phyloP scores from a whole-genome alignment of 345 rosid genomes.

The Eucalyptus viminalis region DNA sequence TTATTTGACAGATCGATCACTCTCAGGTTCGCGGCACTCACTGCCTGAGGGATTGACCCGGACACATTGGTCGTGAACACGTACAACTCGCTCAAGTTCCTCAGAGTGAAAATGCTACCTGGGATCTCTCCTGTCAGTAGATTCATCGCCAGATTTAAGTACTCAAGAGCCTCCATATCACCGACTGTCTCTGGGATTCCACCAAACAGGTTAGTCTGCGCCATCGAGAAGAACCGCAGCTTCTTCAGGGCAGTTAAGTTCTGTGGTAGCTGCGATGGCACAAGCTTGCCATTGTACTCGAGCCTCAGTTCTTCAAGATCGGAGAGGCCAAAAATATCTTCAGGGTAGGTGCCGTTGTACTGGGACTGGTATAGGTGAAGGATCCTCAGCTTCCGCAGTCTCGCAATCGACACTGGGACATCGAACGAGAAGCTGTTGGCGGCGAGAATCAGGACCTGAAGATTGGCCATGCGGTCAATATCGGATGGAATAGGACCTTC shows the following conservation, averaged over 20 bases:
- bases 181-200: constrained; percentile 31
- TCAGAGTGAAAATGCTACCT: constrained; percentile 16
- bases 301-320: constrained; percentile 17
- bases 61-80: constrained; percentile 16
- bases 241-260: constrained; percentile 23
- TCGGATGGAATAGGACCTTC: constrained; percentile 36
- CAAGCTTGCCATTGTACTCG: not conserved
- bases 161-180: no score
- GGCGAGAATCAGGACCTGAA: constrained; percentile 11
- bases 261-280: constrained; percentile 14
- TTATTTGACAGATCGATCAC: constrained; percentile 32
- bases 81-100: constrained; percentile 22
- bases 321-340: constrained; percentile 21
- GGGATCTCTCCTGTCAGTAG: constrained; percentile 33
- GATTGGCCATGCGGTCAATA: constrained; percentile 18
- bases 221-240: constrained; percentile 11
- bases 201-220: constrained; percentile 30
- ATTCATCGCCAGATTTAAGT: no score
- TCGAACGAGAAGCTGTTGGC: constrained; percentile 31
- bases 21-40: constrained; percentile 12
- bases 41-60: constrained; percentile 33
- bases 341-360: constrained; percentile 29
- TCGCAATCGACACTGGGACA: constrained; percentile 31
- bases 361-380: constrained; percentile 14
- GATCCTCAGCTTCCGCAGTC: constrained; percentile 6